Conservation (phyloP, 306 rosid species). For the Quillaja saponaria region DNA sequence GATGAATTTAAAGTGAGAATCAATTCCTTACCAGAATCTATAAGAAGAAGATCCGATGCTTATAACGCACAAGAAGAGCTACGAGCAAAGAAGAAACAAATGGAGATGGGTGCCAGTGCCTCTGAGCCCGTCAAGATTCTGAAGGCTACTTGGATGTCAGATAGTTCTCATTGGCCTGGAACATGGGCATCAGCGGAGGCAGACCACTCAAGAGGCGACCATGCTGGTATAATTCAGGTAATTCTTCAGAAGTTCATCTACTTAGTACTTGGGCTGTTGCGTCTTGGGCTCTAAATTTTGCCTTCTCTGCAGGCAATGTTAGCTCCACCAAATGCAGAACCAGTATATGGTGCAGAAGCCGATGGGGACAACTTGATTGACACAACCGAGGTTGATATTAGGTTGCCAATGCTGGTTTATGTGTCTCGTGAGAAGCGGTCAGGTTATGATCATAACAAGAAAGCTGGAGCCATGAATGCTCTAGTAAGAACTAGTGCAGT, state of each 20-base stretch:
- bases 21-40: conserved; percentile 77
- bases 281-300: not conserved
- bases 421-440: conserved; percentile 89
- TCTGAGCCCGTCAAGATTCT: conserved; percentile 59
- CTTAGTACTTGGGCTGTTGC: not conserved
- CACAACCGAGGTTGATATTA: conserved; percentile 63
- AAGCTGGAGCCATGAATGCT: conserved; percentile 92
- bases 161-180: conserved; percentile 92
- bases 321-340: conserved; percentile 79
- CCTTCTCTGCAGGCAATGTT: conserved; percentile 64
- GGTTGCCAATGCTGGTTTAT: conserved; percentile 81
- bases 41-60: conserved; percentile 81
- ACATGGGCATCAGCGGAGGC: conserved; percentile 74
- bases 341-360: conserved; percentile 63
- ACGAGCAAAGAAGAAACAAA: conserved; percentile 71
- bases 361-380: conserved; percentile 71
- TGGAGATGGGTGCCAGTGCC: conserved; percentile 53
- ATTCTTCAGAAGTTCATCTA: not conserved
- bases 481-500: conserved; percentile 82
- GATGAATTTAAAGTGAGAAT: conserved; percentile 86
- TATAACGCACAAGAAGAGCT: conserved; percentile 88
- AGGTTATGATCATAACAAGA: conserved; percentile 81
- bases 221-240: conserved; percentile 89
- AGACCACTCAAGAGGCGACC: conserved; percentile 84
- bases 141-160: conserved; percentile 90